These are phyloP conservation scores for Asterionellopsis glacialis DNA, from an alignment of 108 stramenopile genomes.

Conservation along the genomic window DNA sequence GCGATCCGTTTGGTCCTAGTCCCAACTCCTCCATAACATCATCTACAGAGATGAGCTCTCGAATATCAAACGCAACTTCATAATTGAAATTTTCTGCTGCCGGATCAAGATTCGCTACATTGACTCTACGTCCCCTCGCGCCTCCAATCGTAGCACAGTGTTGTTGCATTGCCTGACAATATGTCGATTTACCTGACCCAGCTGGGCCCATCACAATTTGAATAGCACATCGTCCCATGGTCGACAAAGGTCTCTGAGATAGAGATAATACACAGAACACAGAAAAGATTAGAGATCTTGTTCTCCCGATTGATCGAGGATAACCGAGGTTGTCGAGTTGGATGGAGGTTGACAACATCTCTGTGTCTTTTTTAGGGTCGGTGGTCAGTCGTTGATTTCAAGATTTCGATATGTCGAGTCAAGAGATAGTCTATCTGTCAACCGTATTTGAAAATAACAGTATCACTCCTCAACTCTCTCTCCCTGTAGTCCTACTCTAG, in stretches of 20 bases:
- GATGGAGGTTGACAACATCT: too few relatives aligned
- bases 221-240: constrained; percentile 8
- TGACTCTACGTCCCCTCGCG: constrained; percentile 42
- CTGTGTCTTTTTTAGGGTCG: too few relatives aligned
- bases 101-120: constrained; percentile 96
- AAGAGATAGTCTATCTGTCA: too few relatives aligned
- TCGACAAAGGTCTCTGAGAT: neutral
- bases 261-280: too few relatives aligned
- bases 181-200: constrained; percentile 85
- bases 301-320: too few relatives aligned
- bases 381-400: too few relatives aligned
- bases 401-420: too few relatives aligned
- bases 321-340: too few relatives aligned
- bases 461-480: too few relatives aligned
- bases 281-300: too few relatives aligned
- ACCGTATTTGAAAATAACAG: too few relatives aligned
- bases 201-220: constrained; percentile 57
- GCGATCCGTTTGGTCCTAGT: constrained; percentile 95
- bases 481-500: too few relatives aligned
- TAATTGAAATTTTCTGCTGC: constrained; percentile 94
- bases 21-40: constrained; percentile 98
- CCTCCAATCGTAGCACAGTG: constrained; percentile 48
- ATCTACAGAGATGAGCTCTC: constrained; percentile 93
- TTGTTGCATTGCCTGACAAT: constrained; percentile 79
- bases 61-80: constrained; percentile 79